phyloP scores from a whole-genome alignment of 768 basidiomycete species.

The Russula sp. region DNA sequence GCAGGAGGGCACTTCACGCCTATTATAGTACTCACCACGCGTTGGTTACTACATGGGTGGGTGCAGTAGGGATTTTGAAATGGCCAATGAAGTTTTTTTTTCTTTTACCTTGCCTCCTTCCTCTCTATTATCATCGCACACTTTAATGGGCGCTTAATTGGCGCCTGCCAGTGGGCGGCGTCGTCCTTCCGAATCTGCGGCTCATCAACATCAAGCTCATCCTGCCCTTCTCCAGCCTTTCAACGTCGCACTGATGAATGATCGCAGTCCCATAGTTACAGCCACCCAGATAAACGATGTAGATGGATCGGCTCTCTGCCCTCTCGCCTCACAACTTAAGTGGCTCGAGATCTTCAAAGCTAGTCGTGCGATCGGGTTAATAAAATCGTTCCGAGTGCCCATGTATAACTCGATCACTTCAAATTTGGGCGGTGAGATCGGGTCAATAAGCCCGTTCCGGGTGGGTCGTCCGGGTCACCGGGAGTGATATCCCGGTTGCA shows the following conservation, averaged over 20 bases:
- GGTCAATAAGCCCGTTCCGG: background rate
- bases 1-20: background rate
- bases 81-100: background rate
- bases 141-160: background rate
- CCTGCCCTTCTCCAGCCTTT: background rate
- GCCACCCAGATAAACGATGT: background rate
- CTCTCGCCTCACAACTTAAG: background rate
- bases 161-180: background rate
- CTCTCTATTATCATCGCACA: too few species aligned
- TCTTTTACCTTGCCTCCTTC: background rate
- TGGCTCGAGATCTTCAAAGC: too few species aligned
- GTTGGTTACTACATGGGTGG: too few species aligned
- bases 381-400: too few species aligned
- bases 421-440: background rate
- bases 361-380: too few species aligned
- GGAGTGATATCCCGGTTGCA: background rate
- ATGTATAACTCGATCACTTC: too few species aligned
- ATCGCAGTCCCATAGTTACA: constrained; percentile 12
- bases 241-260: constrained; percentile 1
- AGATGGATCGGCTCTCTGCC: background rate
- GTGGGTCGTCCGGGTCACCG: background rate
- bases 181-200: background rate
- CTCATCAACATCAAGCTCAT: background rate
- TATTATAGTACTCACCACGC: background rate
- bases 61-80: background rate